These are phyloP conservation scores for Davidsoniella neocaledoniae DNA, from an alignment of 2,329 filamentous ascomycete genomes.

Conservation along the genomic window DNA sequence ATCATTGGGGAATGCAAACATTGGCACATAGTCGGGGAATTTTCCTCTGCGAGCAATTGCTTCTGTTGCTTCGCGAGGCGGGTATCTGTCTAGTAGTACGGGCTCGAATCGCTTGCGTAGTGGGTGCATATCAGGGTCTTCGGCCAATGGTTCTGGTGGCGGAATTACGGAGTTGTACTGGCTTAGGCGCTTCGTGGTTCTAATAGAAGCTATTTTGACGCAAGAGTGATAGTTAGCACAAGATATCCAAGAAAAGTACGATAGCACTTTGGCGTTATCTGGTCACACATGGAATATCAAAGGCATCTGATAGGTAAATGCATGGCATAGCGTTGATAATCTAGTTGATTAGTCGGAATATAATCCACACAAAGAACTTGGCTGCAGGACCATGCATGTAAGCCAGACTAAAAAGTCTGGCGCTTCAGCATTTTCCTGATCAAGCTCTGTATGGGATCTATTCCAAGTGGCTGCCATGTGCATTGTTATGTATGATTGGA, in stretches of 20 bases:
- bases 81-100: slow-evolving; percentile 87
- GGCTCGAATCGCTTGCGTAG: slow-evolving; percentile 88
- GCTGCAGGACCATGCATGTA: slow-evolving; percentile 1
- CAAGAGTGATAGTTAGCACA: slow-evolving; percentile 11
- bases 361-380: not conserved
- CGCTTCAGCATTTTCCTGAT: too few relatives aligned
- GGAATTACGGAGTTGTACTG: slow-evolving; percentile 99
- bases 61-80: slow-evolving; percentile 64
- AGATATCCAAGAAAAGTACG: slow-evolving; percentile 7
- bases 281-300: too few relatives aligned
- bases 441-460: too few relatives aligned
- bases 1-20: slow-evolving; percentile 98
- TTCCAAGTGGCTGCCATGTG: too few relatives aligned
- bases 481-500: too few relatives aligned
- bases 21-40: slow-evolving; percentile 94
- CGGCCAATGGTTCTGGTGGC: slow-evolving; percentile 74
- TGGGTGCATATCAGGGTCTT: slow-evolving; percentile 86
- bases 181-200: slow-evolving; percentile 76
- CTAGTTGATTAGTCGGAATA: too few relatives aligned
- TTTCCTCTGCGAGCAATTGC: slow-evolving; percentile 64
- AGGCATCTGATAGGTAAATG: too few relatives aligned
- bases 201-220: slow-evolving; percentile 33
- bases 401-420: not conserved
- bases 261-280: too few relatives aligned
- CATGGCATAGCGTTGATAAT: too few relatives aligned